phyloP scores from a whole-genome alignment of 352 stramenopile species.

The Albugo candida region DNA sequence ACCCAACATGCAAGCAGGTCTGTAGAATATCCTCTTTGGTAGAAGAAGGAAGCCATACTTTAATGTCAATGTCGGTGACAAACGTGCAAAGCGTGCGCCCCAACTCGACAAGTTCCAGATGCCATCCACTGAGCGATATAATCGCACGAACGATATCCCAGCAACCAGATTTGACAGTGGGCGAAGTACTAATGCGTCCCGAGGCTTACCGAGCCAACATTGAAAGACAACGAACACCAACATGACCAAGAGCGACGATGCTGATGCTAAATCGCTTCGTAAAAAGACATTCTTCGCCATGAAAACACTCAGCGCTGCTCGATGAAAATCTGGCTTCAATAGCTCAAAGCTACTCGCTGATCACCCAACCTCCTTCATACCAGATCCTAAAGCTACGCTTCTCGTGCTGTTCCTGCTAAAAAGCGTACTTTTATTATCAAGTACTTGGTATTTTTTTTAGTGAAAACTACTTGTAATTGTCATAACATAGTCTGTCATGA shows the following conservation, averaged over 20 bases:
- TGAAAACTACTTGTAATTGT: too few species aligned
- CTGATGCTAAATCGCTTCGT: not conserved
- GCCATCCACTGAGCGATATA: conserved; percentile 45
- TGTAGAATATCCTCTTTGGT: conserved; percentile 35
- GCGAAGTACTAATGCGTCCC: conserved; percentile 51
- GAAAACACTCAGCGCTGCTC: conserved; percentile 17
- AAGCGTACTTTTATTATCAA: too few species aligned
- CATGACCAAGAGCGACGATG: not conserved
- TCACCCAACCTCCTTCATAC: too few species aligned
- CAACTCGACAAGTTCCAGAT: conserved; percentile 45
- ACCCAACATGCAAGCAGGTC: conserved; percentile 23
- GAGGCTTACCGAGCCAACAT: conserved; percentile 22
- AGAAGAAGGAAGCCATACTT: conserved; percentile 22
- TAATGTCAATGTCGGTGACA: conserved; percentile 46
- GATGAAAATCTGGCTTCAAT: too few species aligned
- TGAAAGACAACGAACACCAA: conserved; percentile 11
- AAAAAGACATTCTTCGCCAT: conserved; percentile 19
- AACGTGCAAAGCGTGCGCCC: conserved; percentile 35
- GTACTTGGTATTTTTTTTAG: too few species aligned
- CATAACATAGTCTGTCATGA: too few species aligned
- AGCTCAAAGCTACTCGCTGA: too few species aligned
- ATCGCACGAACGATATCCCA: conserved; percentile 27
- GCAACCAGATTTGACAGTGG: conserved; percentile 37
- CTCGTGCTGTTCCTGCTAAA: too few species aligned
- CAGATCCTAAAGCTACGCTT: too few species aligned